Percentiles rank a stretch among this genome's conserved stretches.
These are phyloP conservation scores for Leccinum subtestaceum DNA, from an alignment of 768 basidiomycete species.

Conservation along the genomic window DNA sequence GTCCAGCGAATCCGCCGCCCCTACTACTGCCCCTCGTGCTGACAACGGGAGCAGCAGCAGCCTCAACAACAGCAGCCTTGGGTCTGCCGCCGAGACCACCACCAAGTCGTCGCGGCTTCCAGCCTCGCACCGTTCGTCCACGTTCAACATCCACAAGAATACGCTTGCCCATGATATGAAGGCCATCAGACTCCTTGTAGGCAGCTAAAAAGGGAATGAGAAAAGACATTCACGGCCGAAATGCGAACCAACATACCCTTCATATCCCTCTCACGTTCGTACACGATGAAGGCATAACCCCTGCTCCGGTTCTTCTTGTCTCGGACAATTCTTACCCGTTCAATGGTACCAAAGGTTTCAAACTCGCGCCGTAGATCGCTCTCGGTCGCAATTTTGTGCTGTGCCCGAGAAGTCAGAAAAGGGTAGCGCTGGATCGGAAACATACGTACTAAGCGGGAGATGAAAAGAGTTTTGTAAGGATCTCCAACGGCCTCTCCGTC, in stretches of 20 bases:
- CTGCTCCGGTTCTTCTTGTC: constrained; percentile 85
- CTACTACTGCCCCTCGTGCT: constrained; percentile 27
- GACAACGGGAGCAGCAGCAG: constrained; percentile 26
- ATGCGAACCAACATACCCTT: constrained; percentile 61
- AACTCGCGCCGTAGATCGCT: constrained; percentile 93
- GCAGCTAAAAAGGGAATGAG: constrained; percentile 53
- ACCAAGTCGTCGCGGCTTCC: constrained; percentile 95
- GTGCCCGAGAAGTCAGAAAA: constrained; percentile 19
- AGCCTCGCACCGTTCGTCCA: constrained; percentile 95
- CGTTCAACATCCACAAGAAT: constrained; percentile 98
- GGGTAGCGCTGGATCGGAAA: not conserved
- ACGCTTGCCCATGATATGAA: constrained; percentile 93
- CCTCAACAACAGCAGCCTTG: constrained; percentile 59
- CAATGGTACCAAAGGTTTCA: constrained; percentile 91
- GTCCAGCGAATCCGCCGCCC: constrained; percentile 43
- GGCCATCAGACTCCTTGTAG: constrained; percentile 97
- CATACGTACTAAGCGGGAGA: constrained; percentile 75
- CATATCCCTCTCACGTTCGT: constrained; percentile 98
- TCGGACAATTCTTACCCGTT: constrained; percentile 88
- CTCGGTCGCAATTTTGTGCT: constrained; percentile 93
- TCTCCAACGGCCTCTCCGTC: constrained; percentile 91
- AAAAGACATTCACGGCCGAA: constrained; percentile 13
- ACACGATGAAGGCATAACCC: constrained; percentile 97
- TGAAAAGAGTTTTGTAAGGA: constrained; percentile 98
- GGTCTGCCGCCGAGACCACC: constrained; percentile 99